Evolutionary conservation across 306 rosid genomes (phyloP).

Genomic region (Rosa lucieae): DNA sequence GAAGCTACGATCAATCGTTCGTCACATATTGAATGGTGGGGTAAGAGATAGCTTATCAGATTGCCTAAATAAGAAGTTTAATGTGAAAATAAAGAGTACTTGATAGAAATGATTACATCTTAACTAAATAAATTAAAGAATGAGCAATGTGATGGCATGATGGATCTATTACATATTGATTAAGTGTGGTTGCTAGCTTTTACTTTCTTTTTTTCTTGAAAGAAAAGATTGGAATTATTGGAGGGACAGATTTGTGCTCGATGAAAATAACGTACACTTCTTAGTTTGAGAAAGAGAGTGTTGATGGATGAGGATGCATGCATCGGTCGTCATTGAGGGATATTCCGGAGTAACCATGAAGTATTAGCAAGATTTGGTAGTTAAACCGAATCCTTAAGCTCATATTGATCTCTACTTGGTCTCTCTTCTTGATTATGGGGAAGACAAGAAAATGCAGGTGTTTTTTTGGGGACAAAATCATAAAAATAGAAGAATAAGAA

Average conservation of each 20-base stretch:
- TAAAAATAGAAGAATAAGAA: too few relatives aligned
- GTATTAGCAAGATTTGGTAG: background rate
- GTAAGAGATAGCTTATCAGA: background rate
- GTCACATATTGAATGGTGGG: background rate
- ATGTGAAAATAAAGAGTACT: background rate
- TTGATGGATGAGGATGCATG: background rate
- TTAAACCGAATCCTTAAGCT: background rate
- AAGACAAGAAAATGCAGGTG: background rate
- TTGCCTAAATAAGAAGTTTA: constrained; percentile 3
- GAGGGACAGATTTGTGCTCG: background rate
- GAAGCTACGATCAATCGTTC: background rate
- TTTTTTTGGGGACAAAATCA: background rate
- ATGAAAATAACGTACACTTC: background rate
- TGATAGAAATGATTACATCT: constrained; percentile 12
- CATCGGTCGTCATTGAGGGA: background rate
- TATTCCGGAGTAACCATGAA: background rate
- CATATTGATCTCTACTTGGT: background rate
- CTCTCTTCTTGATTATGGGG: background rate
- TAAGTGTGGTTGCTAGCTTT: background rate
- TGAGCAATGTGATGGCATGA: background rate
- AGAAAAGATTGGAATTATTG: background rate
- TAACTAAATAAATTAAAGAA: constrained; percentile 12
- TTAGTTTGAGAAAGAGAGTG: background rate
- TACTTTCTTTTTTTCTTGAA: background rate
- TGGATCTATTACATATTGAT: background rate